These are phyloP conservation scores for Paxillus rubicundulus DNA, from an alignment of 768 basidiomycete genomes.

Conservation along the genomic window DNA sequence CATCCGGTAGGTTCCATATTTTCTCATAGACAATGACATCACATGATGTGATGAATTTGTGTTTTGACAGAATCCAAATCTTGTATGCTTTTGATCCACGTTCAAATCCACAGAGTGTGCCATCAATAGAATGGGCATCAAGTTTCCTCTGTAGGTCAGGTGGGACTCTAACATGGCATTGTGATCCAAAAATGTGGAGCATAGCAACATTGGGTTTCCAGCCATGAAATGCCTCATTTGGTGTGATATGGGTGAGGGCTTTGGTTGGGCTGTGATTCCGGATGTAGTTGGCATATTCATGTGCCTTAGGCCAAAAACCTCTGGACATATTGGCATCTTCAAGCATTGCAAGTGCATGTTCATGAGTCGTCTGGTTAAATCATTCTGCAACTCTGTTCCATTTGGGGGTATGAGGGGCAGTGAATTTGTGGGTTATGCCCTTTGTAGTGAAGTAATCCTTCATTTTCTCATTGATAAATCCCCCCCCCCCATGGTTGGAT, in stretches of 20 bases:
- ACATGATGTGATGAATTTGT: slow-evolving; percentile 1
- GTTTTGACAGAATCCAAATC: background rate
- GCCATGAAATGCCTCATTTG: slow-evolving; percentile 22
- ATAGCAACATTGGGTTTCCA: slow-evolving; percentile 21
- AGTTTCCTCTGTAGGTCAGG: background rate
- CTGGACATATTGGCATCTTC: slow-evolving; percentile 16
- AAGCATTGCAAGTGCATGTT: slow-evolving; percentile 24
- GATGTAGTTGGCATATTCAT: slow-evolving; percentile 5
- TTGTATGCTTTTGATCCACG: slow-evolving; percentile 9
- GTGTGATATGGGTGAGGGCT: slow-evolving; percentile 13
- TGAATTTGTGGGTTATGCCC: slow-evolving; percentile 6
- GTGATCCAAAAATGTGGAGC: slow-evolving; percentile 20
- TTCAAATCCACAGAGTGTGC: background rate
- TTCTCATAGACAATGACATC: slow-evolving; percentile 4
- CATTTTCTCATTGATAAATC: slow-evolving; percentile 6
- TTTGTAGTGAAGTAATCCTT: background rate
- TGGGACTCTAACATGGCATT: slow-evolving; percentile 8
- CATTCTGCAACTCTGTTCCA: slow-evolving; percentile 32
- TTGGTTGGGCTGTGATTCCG: slow-evolving; percentile 2
- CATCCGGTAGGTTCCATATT: background rate
- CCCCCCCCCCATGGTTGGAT: slow-evolving; percentile 11
- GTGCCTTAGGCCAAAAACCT: too few species aligned
- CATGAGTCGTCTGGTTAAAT: slow-evolving; percentile 26
- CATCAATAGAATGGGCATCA: slow-evolving; percentile 8
- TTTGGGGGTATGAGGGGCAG: slow-evolving; percentile 19